Percentiles rank a stretch among this genome's conserved stretches.
Evolutionary conservation across 495 filamentous ascomycete genomes (phyloP).

Genomic region (Penicillium simplicissimum): DNA sequence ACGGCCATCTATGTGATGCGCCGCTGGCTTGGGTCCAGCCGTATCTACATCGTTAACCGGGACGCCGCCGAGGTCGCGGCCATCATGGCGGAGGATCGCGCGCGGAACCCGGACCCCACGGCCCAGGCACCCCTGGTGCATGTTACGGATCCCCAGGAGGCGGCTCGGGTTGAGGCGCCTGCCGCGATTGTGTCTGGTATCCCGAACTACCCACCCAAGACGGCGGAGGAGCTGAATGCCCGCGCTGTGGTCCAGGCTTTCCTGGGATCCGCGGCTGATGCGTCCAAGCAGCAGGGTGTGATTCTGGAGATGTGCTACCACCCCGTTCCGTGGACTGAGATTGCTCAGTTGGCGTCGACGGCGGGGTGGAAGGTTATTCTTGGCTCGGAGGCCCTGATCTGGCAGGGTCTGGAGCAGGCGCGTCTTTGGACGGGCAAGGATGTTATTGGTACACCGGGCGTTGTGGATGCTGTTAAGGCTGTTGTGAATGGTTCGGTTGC

Average conservation of each 20-base stretch:
- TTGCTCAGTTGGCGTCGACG: slow-evolving; percentile 54
- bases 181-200: slow-evolving; percentile 66
- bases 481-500: slow-evolving; percentile 46
- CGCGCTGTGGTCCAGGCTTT: slow-evolving; percentile 59
- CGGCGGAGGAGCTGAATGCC: slow-evolving; percentile 55
- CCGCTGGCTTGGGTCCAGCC: slow-evolving; percentile 62
- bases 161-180: slow-evolving; percentile 54
- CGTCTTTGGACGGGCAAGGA: slow-evolving; percentile 61
- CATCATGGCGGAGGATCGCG: slow-evolving; percentile 54
- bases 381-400: slow-evolving; percentile 72
- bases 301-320: slow-evolving; percentile 84
- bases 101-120: slow-evolving; percentile 31
- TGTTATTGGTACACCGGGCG: slow-evolving; percentile 51
- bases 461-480: slow-evolving; percentile 53
- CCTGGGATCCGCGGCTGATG: slow-evolving; percentile 34
- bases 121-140: slow-evolving; percentile 54
- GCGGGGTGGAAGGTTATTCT: slow-evolving; percentile 69
- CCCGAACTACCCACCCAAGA: slow-evolving; percentile 67
- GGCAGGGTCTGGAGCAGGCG: slow-evolving; percentile 73
- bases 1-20: slow-evolving; percentile 68
- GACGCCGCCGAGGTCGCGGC: slow-evolving; percentile 61
- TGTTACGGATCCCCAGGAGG: slow-evolving; percentile 57
- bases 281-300: slow-evolving; percentile 54
- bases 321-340: slow-evolving; percentile 64
- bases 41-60: slow-evolving; percentile 72